Conservation (phyloP, 2,329 filamentous ascomycete species). For the Epichloe typhina region DNA sequence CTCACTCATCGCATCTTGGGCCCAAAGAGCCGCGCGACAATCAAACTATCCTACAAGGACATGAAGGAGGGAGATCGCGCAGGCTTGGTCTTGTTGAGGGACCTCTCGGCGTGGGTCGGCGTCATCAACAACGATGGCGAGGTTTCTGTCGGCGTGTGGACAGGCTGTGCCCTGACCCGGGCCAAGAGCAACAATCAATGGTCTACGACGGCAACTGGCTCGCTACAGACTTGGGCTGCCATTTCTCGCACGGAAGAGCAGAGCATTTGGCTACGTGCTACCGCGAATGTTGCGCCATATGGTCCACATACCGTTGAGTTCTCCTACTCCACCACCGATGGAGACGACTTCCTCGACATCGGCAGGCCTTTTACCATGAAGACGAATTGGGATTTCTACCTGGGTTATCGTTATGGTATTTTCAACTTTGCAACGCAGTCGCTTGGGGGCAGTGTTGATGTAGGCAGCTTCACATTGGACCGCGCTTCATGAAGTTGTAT, state of each 20-base stretch:
- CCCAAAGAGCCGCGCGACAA: background rate
- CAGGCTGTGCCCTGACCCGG: background rate
- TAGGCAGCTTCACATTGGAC: too few species aligned
- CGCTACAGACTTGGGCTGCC: background rate
- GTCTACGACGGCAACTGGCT: background rate
- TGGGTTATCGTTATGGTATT: background rate
- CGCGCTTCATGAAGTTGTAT: too few species aligned
- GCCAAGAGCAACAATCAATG: background rate
- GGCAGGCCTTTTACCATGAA: background rate
- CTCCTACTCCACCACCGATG: background rate
- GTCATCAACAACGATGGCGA: background rate
- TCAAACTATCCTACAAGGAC: background rate
- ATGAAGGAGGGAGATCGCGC: background rate
- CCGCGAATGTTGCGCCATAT: background rate
- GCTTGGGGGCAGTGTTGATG: background rate
- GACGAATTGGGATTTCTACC: background rate
- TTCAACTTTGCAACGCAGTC: background rate
- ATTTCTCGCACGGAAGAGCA: background rate
- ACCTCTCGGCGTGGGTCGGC: background rate
- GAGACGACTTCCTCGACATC: background rate
- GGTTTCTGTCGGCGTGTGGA: background rate
- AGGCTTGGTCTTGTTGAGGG: background rate
- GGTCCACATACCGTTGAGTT: background rate
- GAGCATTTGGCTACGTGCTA: background rate
- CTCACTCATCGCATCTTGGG: background rate